Evolutionary conservation across 208 protist genomes (phyloP).

Genomic region (Blastocrithidia nonstop): DNA sequence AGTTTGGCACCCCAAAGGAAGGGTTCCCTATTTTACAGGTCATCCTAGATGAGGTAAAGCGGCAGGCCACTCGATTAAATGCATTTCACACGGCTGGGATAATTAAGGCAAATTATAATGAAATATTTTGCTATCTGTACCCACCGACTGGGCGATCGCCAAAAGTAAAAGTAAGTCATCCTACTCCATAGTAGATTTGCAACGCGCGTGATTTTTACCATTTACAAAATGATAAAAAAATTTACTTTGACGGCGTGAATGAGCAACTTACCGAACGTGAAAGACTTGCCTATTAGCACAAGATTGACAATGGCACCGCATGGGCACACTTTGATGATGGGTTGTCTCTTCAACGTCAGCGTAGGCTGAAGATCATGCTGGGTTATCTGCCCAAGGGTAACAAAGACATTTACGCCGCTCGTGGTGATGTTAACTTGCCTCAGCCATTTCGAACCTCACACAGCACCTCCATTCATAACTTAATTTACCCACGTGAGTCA

Average conservation of each 20-base stretch:
- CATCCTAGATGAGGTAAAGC: constrained; percentile 63
- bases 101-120: constrained; percentile 57
- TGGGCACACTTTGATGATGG: constrained; percentile 82
- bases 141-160: constrained; percentile 64
- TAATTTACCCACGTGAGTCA: constrained; percentile 54
- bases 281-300: constrained; percentile 38
- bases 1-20: constrained; percentile 73
- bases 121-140: constrained; percentile 77
- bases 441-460: constrained; percentile 73
- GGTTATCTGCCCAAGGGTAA: constrained; percentile 81
- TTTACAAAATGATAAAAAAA: constrained; percentile 58
- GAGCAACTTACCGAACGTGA: constrained; percentile 32
- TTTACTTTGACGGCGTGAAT: constrained; percentile 72
- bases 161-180: constrained; percentile 67
- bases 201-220: constrained; percentile 42
- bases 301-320: constrained; percentile 59
- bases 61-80: constrained; percentile 42
- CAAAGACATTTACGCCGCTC: constrained; percentile 66
- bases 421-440: constrained; percentile 69
- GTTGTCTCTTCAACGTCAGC: constrained; percentile 71
- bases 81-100: constrained; percentile 61
- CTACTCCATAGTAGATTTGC: constrained; percentile 28
- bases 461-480: constrained; percentile 46
- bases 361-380: constrained; percentile 75
- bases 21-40: constrained; percentile 66